Percentiles rank a stretch among this genome's conserved stretches.
Evolutionary conservation across 2,329 filamentous ascomycete species (phyloP).

Genomic region (Nigrograna mackinnonii): DNA sequence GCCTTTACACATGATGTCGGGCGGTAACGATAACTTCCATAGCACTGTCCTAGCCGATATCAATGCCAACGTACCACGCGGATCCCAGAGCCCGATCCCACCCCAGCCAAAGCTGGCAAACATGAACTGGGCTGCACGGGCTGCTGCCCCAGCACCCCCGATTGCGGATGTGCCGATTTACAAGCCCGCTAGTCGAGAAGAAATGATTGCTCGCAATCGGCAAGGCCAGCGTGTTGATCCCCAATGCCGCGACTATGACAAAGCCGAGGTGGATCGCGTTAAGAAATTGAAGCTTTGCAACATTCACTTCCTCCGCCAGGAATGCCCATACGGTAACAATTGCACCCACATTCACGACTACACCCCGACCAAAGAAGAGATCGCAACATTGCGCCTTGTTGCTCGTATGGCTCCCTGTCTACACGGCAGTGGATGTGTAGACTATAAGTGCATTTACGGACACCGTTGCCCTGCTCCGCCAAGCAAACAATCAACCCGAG

Average conservation of each 20-base stretch:
- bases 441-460: conserved; percentile 65
- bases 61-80: no score
- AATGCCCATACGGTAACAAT: conserved; percentile 57
- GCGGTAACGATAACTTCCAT: no score
- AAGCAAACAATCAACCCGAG: conserved; percentile 46
- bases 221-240: conserved; percentile 63
- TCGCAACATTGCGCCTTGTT: conserved; percentile 59
- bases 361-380: conserved; percentile 57
- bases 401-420: conserved; percentile 66
- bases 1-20: no score
- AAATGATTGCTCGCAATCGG: conserved; percentile 59
- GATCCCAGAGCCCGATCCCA: no score
- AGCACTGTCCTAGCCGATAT: no score
- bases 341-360: conserved; percentile 62
- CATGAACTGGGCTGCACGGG: conserved; percentile 32
- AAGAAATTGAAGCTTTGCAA: conserved; percentile 68
- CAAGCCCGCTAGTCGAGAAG: conserved; percentile 29
- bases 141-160: conserved; percentile 39
- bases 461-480: conserved; percentile 62
- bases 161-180: conserved; percentile 18
- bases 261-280: conserved; percentile 61
- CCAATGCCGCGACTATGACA: conserved; percentile 53
- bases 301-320: conserved; percentile 61
- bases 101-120: no score
- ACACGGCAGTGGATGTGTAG: conserved; percentile 60